Evolutionary conservation across 202 grass and related monocot genomes (phyloP).

Genomic region (Eragrostis tef): DNA sequence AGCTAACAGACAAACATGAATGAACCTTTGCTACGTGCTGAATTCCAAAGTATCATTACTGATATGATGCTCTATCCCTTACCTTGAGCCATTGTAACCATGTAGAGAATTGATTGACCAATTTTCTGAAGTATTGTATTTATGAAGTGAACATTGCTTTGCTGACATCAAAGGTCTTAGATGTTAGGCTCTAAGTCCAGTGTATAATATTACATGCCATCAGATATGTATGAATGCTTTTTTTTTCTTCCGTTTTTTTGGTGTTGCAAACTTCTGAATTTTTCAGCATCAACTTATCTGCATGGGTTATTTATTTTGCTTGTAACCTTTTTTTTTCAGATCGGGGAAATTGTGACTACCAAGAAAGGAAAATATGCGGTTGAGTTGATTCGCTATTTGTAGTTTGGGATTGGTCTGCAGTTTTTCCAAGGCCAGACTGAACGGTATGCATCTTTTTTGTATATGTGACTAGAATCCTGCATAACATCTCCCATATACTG

Average conservation of each 20-base stretch:
- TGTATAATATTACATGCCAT: constrained; percentile 25
- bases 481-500: neutral
- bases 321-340: constrained; percentile 58
- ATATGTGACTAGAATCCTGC: constrained; percentile 20
- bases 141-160: constrained; percentile 36
- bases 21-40: neutral
- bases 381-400: constrained; percentile 87
- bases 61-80: neutral
- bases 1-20: neutral
- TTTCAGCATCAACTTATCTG: neutral
- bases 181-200: constrained; percentile 25
- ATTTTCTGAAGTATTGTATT: neutral
- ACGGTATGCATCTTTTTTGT: constrained; percentile 40
- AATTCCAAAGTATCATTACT: constrained; percentile 11
- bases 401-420: constrained; percentile 31
- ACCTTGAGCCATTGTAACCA: neutral
- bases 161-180: constrained; percentile 13
- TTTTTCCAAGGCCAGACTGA: constrained; percentile 22
- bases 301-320: constrained; percentile 34
- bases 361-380: constrained; percentile 88
- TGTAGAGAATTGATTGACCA: neutral
- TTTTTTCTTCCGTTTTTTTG: constrained; percentile 11
- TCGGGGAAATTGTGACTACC: constrained; percentile 79
- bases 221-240: neutral
- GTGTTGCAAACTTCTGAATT: constrained; percentile 24